Evolutionary conservation across 2,329 filamentous ascomycete genomes (phyloP), one percentile per base, ranked within the genome.

Genomic region (Mariannaea elegans): DNA sequence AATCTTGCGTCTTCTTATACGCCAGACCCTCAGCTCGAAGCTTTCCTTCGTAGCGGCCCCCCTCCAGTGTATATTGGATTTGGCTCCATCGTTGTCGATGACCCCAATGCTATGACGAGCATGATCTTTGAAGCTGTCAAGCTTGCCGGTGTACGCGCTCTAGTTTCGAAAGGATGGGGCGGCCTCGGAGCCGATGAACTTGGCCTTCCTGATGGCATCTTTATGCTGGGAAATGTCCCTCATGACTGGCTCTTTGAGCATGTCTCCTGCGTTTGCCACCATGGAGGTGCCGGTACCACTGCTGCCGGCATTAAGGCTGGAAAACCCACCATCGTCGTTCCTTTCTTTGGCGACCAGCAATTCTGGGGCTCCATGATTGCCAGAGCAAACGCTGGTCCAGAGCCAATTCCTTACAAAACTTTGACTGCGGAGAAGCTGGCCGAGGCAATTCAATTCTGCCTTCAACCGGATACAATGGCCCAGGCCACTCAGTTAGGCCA

Each of bases 161-260:
- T 97, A 1, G 89, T 97, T 1, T 94, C 92, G 0, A 93, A 94
- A 71, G 93, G 93, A 14, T 97, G 93, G 93, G 92, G 93, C 47
- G 92, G 92, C 1, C 81, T 97, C 7, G 93, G 92, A 27, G 90
- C 86, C 0, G 90, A 93, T 67, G 81, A 87, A 29, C 73, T 90
- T 3, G 84, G 84, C 1, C 76, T 93, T n/a, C 92, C 92, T 0
- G 87, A 93, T 2, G 87, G 87, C 4, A 87, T 96, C 2, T 92
- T 91, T 72, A 92, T 96, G 87, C 81, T 97, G 34, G 92, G 91
- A 10, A 95, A 94, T 69, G 88, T 89, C 42, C 93, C 93, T 1
- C 93, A 97, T 63, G 93, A 97, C 76, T 97, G 93, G 93, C 78
- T 97, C 0, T 97, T 97, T 75, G 83, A 92, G 64, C 88, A 84